Conservation (phyloP, 352 stramenopile species). For the Phytophthora syringae region DNA sequence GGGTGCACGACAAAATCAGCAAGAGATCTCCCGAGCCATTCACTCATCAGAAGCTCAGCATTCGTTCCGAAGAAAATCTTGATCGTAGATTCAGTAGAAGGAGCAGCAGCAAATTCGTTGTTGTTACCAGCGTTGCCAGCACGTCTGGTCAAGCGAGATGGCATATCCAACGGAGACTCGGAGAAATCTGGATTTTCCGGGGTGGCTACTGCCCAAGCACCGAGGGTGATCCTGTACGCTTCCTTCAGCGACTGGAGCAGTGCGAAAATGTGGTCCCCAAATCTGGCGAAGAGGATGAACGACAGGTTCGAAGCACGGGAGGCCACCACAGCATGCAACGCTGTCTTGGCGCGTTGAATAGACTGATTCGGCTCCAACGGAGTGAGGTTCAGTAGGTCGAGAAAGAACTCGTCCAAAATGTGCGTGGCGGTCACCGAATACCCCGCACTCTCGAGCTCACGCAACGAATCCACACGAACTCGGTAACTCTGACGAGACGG, state of each 20-base stretch:
- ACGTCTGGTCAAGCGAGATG: not conserved
- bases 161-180: constrained; percentile 13
- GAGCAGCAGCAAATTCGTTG: not conserved
- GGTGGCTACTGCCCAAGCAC: not conserved
- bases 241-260: constrained; percentile 29
- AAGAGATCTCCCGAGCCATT: constrained; percentile 29
- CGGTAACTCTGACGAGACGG: constrained; percentile 38
- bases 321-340: constrained; percentile 26
- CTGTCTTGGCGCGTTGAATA: constrained; percentile 36
- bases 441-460: constrained; percentile 28
- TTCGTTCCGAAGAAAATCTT: constrained; percentile 21
- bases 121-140: not conserved
- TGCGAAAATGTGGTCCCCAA: constrained; percentile 31
- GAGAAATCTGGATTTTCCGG: not conserved
- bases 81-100: constrained; percentile 2
- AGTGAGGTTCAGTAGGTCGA: constrained; percentile 24
- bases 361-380: constrained; percentile 18
- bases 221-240: constrained; percentile 10
- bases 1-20: constrained; percentile 15
- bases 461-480: constrained; percentile 48
- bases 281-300: constrained; percentile 46
- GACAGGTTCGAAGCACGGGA: constrained; percentile 23
- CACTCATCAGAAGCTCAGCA: constrained; percentile 31
- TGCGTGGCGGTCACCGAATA: constrained; percentile 24
- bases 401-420: constrained; percentile 40